Base-by-base conservation (phyloP, 1,284 basidiomycete genomes). In the Austroboletus niveus region DNA sequence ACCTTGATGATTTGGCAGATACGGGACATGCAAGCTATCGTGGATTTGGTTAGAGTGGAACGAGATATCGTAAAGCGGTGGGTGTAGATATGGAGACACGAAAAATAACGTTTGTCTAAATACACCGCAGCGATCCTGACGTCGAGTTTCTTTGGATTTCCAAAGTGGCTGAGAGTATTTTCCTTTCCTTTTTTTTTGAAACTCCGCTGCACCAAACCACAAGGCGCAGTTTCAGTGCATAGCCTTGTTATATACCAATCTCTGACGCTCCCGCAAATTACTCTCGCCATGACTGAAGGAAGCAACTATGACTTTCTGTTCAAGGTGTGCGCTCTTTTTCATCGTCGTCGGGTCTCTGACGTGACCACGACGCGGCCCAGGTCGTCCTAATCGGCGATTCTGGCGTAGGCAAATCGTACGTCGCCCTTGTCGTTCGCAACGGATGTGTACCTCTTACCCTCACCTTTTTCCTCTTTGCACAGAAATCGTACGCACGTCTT, bases 311-410 rank as follows among this genome's bases (percentile, higher is more conserved):
- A 96, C 72, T 96, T 89, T 78, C 85, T 96, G 64, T 96, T 96
- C 87, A 96, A 97, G 83, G 93, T 93, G 22, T 30, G 76, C 70
- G 38, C 10, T 49, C 10, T 11, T 34, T 20, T 17, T 31, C 8
- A 7, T 30, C 9, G 1, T 1, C 3, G 9, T 4, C 5, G 12
- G 8, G 7, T 15, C 9, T 9, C 39, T 54, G 8, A 45, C 31
- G 15, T 12, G 15, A 8, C 35, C 12, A 24, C 27, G 22, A 41
- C 42, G 3, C 11, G 8, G 41, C 29, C 56, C 14, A 96, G 92
- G 91, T 96, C 61, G 95, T 98, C 60, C 85, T 98, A 61, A 98
- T 98, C 78, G 96, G 97, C 69, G 96, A 99, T 76, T 97, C 94
- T 60, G 97, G 96, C 64, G 96, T 98, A 70, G 96, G 96, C 72